A percentile compares a stretch with the other conserved stretches of the same genome.
Conservation (phyloP, 2,329 filamentous ascomycete genomes). For the Colletotrichum sp. region DNA sequence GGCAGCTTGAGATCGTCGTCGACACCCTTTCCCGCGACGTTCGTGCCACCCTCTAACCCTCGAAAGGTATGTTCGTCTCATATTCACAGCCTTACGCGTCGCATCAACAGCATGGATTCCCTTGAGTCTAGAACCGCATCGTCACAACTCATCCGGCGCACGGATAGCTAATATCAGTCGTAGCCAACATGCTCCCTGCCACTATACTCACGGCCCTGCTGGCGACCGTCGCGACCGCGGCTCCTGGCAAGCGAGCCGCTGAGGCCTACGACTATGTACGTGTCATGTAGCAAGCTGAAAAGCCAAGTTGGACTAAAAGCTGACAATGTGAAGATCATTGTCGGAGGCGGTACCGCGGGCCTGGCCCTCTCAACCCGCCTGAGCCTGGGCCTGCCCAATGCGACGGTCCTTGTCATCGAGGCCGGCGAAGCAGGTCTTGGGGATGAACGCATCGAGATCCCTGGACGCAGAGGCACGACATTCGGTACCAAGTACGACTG, state of each 20-base stretch:
- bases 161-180: not conserved
- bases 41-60: not conserved
- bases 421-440: conserved; percentile 28
- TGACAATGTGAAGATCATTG: conserved; percentile 18
- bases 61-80: not conserved
- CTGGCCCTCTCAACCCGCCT: conserved; percentile 21
- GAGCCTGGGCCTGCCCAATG: conserved; percentile 21
- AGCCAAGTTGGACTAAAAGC: not conserved
- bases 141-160: not conserved
- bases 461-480: conserved; percentile 27
- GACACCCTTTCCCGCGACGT: not conserved
- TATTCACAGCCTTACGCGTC: not conserved
- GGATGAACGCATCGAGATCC: conserved; percentile 29
- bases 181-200: not conserved
- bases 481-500: conserved; percentile 34
- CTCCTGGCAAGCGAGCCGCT: not conserved
- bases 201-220: not conserved
- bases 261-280: not conserved
- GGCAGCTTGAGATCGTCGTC: not conserved
- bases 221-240: not conserved
- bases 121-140: not conserved
- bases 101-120: not conserved
- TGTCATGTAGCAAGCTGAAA: not conserved
- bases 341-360: conserved; percentile 15
- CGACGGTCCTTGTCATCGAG: conserved; percentile 32